Evolutionary conservation across 2,329 filamentous ascomycete species (phyloP).

Genomic region (Aspergillus fructus): DNA sequence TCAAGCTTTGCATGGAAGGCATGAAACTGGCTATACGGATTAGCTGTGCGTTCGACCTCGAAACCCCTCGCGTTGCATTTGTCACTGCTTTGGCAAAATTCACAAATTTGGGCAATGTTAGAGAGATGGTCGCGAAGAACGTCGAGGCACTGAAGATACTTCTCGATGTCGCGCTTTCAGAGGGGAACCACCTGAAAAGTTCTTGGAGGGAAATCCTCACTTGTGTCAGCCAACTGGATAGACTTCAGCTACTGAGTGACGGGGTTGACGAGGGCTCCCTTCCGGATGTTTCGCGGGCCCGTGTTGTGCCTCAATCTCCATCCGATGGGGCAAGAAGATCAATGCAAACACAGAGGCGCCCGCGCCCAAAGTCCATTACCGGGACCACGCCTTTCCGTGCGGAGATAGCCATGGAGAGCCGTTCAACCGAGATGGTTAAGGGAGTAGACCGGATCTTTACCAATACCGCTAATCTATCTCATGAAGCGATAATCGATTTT

Average conservation of each 20-base stretch:
- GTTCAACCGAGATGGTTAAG: slow-evolving; percentile 89
- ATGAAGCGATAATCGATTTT: slow-evolving; percentile 94
- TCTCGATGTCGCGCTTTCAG: slow-evolving; percentile 86
- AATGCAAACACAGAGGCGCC: slow-evolving; percentile 55
- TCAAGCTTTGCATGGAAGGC: slow-evolving; percentile 89
- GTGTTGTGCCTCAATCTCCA: slow-evolving; percentile 62
- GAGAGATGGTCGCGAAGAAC: slow-evolving; percentile 94
- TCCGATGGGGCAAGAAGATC: slow-evolving; percentile 63
- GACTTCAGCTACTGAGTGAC: slow-evolving; percentile 89
- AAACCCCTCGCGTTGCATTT: slow-evolving; percentile 92
- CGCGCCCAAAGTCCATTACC: slow-evolving; percentile 47
- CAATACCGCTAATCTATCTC: slow-evolving; percentile 88
- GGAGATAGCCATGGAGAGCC: slow-evolving; percentile 87
- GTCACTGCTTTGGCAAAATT: slow-evolving; percentile 89
- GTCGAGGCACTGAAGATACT: slow-evolving; percentile 90
- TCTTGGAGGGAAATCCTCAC: slow-evolving; percentile 97
- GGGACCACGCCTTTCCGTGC: slow-evolving; percentile 60
- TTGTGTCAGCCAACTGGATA: slow-evolving; percentile 92
- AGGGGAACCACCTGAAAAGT: slow-evolving; percentile 82
- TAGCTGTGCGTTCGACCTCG: slow-evolving; percentile 87
- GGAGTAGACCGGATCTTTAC: slow-evolving; percentile 95
- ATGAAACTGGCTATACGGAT: slow-evolving; percentile 93
- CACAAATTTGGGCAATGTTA: slow-evolving; percentile 92
- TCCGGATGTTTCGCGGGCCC: slow-evolving; percentile 84
- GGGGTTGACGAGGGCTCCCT: slow-evolving; percentile 91